These are phyloP conservation scores for Fusarium begoniae DNA, from an alignment of 2,329 filamentous ascomycete species.

Conservation along the genomic window DNA sequence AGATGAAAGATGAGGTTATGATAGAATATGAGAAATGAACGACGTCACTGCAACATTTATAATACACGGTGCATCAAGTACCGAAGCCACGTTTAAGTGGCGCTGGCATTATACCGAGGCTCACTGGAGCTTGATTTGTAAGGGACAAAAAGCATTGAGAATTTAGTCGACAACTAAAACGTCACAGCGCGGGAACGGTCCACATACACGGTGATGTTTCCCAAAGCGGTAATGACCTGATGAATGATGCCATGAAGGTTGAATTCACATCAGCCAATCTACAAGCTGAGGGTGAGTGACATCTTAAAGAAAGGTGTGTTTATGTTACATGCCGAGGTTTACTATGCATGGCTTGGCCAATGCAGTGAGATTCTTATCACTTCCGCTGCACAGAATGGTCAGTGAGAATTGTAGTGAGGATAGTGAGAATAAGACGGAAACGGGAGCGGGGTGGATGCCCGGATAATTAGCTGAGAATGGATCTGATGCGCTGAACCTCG, in stretches of 20 bases:
- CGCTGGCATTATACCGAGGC: constrained; percentile 15
- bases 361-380: not conserved
- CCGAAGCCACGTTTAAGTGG: constrained; percentile 15
- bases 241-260: not conserved
- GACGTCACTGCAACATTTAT: constrained; percentile 24
- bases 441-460: not conserved
- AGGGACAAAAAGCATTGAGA: constrained; percentile 10
- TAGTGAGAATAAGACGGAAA: not conserved
- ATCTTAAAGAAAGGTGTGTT: too few relatives aligned
- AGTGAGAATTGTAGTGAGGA: not conserved
- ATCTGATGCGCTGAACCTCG: not conserved
- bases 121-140: constrained; percentile 21
- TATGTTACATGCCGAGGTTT: not conserved
- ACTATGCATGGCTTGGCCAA: rapidly evolving
- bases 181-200: constrained; percentile 19
- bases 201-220: constrained; percentile 30
- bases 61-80: not conserved
- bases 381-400: too few relatives aligned
- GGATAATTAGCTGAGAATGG: not conserved
- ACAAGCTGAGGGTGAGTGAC: not conserved
- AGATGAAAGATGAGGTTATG: not conserved
- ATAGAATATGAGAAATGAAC: not conserved
- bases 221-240: constrained; percentile 28
- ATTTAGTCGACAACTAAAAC: constrained; percentile 11
- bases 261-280: not conserved